Base-by-base conservation (phyloP, 306 rosid species). In the Dryas octopetala region DNA sequence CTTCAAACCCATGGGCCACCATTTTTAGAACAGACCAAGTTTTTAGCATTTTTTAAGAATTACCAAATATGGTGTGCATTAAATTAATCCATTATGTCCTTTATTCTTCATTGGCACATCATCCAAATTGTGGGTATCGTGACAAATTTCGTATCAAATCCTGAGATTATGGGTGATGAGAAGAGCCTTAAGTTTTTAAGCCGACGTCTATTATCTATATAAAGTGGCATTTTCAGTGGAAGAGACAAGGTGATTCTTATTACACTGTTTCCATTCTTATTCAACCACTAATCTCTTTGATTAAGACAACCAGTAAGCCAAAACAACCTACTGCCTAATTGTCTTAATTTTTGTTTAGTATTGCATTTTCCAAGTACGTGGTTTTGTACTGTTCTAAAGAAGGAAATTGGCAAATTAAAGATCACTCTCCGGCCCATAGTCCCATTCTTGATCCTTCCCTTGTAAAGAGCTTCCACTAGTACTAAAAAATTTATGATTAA, bases 211-310 rank as follows among this genome's bases (percentile, higher is more conserved):
- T 13, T 0, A 23, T 23, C 23, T 23, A 23, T 23, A 23, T 23
- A 23, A 23, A 23, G 70, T 66, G 48, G 62, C 9, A 9, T 51
- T 32, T 54, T 54, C 6, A 70, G 74, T 48, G 62, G 62, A 15
- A 53, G 7, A 32, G 38, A 32, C 38, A 32, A 32, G 38, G 38
- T 32, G 54, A 28, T 23, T 57, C 16, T 51, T 41, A 5, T 63
- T 15, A 28, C 15, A 44, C 52, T 53, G 40, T 71, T 71, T 59
- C 43, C 62, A 41, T 53, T 53, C 40, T 54, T 55, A 13, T 17
- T 71, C 54, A 45, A 58, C 66, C 45, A 71, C 55, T 57, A 57
- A 57, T 71, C 15, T 57, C 45, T 5, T 57, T 44, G 55, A 71
- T 57, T 57, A 71, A 57, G 76, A 57, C 74, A 11, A 54, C 40